Evolutionary conservation across 2,329 filamentous ascomycete species (phyloP), one percentile per base, ranked within the genome.

Genomic region (Fusarium xylarioides): DNA sequence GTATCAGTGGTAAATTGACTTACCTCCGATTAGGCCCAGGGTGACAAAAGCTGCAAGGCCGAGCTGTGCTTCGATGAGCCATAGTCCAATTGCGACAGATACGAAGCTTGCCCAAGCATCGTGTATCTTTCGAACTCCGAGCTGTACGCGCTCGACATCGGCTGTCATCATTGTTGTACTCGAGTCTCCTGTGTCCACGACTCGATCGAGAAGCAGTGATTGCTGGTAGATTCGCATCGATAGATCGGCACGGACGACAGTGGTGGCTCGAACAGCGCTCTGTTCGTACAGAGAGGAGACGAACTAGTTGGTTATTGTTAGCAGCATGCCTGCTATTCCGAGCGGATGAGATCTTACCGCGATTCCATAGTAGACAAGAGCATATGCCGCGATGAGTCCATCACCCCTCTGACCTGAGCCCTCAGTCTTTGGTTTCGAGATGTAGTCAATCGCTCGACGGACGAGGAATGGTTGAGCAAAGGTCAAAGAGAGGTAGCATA

Each of bases 311-410:
- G 21, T 0, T 2, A 0, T 37, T 2, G 4, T 53, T 18, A 53
- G 23, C 1, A 12, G 7, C 12, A 11, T 5, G 2, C 6, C 0
- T 5, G 2, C 4, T 5, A 0, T 9, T 5, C 2, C 12, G 6
- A 6, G 1, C 0, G 1, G 0, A 11, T 11, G 8, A 5, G 10
- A 12, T 1, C 35, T 34, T 34, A 60, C 57, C 8, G 46, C 57
- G 4, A 60, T 60, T 3, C 57, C 57, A 18, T 38, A 53, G 18
- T 60, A 60, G 9, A 42, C 57, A 18, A 60, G 35, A 18, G 30
- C 12, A 34, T 60, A 60, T 1, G 57, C 57, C 19, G 34, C 57
- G 5, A 60, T 60, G 1, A 60, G 34, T 16, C 57, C 57, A 26
- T 37, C 35, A 1, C 57, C 46, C n/a, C 46, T 34, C 21, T 42